Base-by-base conservation (phyloP, 352 stramenopile species). In the Pythium sukuiense region DNA sequence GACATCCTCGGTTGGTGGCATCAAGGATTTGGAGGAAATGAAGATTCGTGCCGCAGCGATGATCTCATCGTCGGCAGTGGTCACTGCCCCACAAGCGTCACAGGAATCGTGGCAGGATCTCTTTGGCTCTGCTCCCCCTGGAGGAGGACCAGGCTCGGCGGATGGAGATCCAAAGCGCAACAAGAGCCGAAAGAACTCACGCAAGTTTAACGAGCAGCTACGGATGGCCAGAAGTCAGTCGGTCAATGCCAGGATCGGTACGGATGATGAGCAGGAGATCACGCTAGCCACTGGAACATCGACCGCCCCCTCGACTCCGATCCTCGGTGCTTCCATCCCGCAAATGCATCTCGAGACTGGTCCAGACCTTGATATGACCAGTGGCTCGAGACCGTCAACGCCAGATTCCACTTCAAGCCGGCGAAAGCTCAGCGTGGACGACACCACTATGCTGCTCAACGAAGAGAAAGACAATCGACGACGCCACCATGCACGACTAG, bases 21-120 rank as follows among this genome's bases (percentile, higher is more conserved):
- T 67, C 46, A 67, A 60, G 30, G 59, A 89, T 39, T 26, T 91
- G 11, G 80, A 89, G 46, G 78, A 86, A 58, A 89, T 91, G 79
- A 92, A 90, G 58, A 67, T 70, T n/a, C 81, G 87, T 43, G 83
- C 79, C 45, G 74, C 76, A 0, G 79, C 69, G n/a, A 67, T 83
- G 7, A 75, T 83, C 48, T 41, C 63, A 3, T 70, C 69, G 33
- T 61, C 62, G 2, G 1, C 53, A 60, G 29, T 29, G 5, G 71
- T 66, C 32, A 55, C 56, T 35, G 48, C 41, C 8, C n/a, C 43
- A 67, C 27, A 70, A 70, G 11, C 73, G 3, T n/a, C 63, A 1
- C 63, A 87, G 24, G 83, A 92, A 52, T 81, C 83, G 0, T 92
- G 83, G 83, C 76, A 92, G 65, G 81, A 90, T 46, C 64, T 92